phyloP scores from a whole-genome alignment of 2,329 filamentous ascomycete species.

The Metarhizium humberi region DNA sequence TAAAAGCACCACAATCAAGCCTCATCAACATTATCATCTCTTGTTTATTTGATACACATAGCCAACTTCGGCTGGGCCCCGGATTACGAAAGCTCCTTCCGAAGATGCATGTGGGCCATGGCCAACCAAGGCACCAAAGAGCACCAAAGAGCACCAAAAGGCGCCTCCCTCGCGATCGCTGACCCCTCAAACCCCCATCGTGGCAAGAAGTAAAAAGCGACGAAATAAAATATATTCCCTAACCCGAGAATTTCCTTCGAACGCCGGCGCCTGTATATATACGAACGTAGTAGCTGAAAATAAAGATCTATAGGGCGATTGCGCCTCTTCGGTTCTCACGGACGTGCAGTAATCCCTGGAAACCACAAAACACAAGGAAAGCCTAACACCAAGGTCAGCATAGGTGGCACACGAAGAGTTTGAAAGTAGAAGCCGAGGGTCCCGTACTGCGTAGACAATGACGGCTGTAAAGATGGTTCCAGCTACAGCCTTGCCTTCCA shows the following conservation, averaged over 20 bases:
- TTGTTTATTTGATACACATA: background rate
- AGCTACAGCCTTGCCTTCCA: constrained; percentile 69
- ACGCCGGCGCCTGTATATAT: constrained; percentile 1
- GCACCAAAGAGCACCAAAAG: background rate
- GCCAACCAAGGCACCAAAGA: background rate
- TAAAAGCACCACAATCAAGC: background rate
- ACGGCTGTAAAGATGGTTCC: constrained; percentile 82
- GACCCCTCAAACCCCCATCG: background rate
- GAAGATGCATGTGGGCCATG: background rate
- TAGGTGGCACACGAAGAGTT: background rate
- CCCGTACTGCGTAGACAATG: constrained; percentile 75
- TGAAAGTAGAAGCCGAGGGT: background rate
- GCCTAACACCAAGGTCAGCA: constrained; percentile 39
- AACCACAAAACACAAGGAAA: constrained; percentile 85
- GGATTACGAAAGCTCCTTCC: background rate
- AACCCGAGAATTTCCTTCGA: background rate
- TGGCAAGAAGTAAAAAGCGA: background rate
- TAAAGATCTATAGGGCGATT: constrained; percentile 54
- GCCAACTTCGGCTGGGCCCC: background rate
- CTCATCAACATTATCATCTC: background rate
- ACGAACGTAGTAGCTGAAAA: background rate
- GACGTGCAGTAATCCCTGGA: constrained; percentile 79
- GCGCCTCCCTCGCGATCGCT: background rate
- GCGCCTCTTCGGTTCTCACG: constrained; percentile 75
- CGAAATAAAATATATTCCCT: background rate